Percentiles rank a stretch among this genome's conserved stretches.
phyloP scores from a whole-genome alignment of 2,329 filamentous ascomycete genomes.

The Cladosporium oxysporum region DNA sequence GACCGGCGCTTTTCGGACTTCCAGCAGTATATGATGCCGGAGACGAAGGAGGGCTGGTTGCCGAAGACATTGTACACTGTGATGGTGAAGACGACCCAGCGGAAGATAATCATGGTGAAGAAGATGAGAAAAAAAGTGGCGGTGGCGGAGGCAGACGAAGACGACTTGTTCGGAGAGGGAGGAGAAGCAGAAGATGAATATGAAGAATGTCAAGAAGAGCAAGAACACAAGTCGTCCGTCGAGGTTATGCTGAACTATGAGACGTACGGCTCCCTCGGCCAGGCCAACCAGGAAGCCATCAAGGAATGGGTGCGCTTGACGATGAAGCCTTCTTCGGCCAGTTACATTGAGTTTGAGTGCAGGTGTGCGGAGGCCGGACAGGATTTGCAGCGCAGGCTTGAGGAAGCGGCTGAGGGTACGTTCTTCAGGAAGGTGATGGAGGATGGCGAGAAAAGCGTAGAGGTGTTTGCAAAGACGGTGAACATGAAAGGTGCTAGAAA shows the following conservation, averaged over 20 bases:
- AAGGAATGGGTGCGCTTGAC: neutral
- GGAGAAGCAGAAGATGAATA: neutral
- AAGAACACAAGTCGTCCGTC: neutral
- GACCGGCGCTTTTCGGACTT: neutral
- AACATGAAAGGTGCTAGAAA: slow-evolving; percentile 3
- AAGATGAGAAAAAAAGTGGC: neutral
- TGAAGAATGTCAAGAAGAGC: neutral
- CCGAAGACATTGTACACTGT: neutral
- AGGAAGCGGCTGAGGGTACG: neutral
- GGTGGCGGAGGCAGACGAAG: neutral
- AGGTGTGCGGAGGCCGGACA: neutral
- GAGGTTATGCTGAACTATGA: neutral
- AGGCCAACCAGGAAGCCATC: slow-evolving; percentile 5
- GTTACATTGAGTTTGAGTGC: neutral
- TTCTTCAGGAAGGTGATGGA: neutral
- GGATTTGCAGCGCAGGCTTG: neutral
- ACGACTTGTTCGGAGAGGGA: neutral
- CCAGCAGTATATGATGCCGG: neutral
- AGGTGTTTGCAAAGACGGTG: neutral
- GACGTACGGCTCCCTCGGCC: neutral
- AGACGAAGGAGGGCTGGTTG: slow-evolving; percentile 7
- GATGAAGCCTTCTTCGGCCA: neutral
- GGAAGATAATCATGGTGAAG: neutral
- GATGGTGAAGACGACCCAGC: neutral
- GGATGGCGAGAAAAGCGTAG: neutral